Evolutionary conservation across 2,329 filamentous ascomycete species (phyloP), one percentile per base, ranked within the genome.

Genomic region (Dothiorella sarmentorum): DNA sequence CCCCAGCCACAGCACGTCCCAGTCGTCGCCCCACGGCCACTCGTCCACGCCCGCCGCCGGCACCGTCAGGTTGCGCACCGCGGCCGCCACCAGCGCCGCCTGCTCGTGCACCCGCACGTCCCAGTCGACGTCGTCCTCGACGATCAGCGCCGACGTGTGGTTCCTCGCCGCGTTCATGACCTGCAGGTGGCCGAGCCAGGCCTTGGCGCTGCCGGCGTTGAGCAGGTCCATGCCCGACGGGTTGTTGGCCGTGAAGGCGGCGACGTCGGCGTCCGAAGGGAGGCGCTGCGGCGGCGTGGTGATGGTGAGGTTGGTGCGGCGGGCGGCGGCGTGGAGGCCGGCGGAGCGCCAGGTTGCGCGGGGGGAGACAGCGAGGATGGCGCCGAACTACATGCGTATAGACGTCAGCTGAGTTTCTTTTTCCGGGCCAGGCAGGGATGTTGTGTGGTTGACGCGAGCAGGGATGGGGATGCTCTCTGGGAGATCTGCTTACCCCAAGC

Each of bases 71-170:
- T 59, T 55, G 1, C 57, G 22, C 22, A 59, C 37, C 13, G 57
- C 45, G 20, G 40, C 47, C 2, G 47, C 47, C 3, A 59, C 43
- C 22, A 37, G n/a, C 22, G n/a, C 40, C 10, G 47, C 49, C 27
- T 59, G 57, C 7, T 33, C 22, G 38, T 59, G 57, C 13, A 60
- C 56, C 6, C 10, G 15, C 7, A 62, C 37, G 38, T 61, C 60
- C 61, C 61, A 62, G 51, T 62, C 61, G 6, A 47, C 33, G 24
- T 62, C 61, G 31, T 62, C 61, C 22, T 62, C 61, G 7, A 62
- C 9, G n/a, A 62, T 56, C 4, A 62, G 51, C 0, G 60, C 40
- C 17, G 61, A 49, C 9, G 53, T 42, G 42, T 45, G 38, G 45
- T 58, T 55, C 0, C 17, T 29, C 4, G 47, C 57, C 1, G 49